A percentile compares a stretch with the other conserved stretches of the same genome.
Conservation (phyloP, 495 filamentous ascomycete species). For the Pseudoneurospora amorphoporcata region DNA sequence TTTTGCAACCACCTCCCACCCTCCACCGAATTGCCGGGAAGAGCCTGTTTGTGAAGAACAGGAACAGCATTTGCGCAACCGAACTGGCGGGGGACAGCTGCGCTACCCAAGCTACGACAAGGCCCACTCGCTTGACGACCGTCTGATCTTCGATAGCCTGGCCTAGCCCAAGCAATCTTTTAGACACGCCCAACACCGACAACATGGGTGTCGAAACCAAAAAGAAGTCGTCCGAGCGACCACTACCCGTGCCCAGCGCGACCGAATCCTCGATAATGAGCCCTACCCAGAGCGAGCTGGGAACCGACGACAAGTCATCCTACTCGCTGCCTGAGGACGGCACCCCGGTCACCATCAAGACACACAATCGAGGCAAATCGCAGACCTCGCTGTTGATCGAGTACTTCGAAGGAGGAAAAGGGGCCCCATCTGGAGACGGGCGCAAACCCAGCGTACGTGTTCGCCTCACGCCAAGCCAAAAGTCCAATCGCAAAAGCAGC, state of each 20-base stretch:
- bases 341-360: conserved; percentile 79
- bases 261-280: conserved; percentile 52
- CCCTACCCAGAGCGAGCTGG: conserved; percentile 51
- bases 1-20: conserved; percentile 1
- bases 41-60: conserved; percentile 11
- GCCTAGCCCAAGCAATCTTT: background rate
- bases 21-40: conserved; percentile 4
- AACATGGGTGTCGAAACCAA: conserved; percentile 61
- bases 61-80: conserved; percentile 18
- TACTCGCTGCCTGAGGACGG: conserved; percentile 96
- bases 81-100: conserved; percentile 10
- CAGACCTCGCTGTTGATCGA: conserved; percentile 95
- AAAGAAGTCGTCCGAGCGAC: conserved; percentile 42
- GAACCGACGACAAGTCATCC: conserved; percentile 49
- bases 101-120: conserved; percentile 10
- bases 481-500: conserved; percentile 30
- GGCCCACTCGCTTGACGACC: conserved; percentile 3
- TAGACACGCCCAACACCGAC: conserved; percentile 6
- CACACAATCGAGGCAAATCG: conserved; percentile 58
- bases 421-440: conserved; percentile 32
- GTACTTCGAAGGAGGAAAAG: conserved; percentile 88
- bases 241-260: conserved; percentile 70
- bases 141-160: background rate
- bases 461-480: conserved; percentile 71
- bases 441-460: conserved; percentile 88